These are phyloP conservation scores for Neohortaea acidophila DNA, from an alignment of 495 filamentous ascomycete species.

Conservation along the genomic window DNA sequence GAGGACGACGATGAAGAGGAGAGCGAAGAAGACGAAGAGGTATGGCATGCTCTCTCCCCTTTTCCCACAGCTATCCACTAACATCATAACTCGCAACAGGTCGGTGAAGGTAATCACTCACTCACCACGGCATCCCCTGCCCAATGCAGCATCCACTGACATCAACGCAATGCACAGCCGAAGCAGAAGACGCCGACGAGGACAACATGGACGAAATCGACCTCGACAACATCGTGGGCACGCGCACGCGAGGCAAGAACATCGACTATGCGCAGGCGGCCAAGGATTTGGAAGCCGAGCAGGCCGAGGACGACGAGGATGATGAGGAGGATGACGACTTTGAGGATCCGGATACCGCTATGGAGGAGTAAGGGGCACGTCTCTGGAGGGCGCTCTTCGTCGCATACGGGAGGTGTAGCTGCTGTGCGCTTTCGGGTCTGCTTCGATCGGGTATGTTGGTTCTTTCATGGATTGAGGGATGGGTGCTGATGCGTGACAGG, in stretches of 20 bases:
- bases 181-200: conserved; percentile 48
- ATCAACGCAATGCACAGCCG: conserved; percentile 9
- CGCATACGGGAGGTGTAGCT: no score
- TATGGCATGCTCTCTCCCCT: background rate
- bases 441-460: no score
- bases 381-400: no score
- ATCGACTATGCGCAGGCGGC: conserved; percentile 31
- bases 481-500: no score
- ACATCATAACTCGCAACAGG: no score
- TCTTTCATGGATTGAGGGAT: no score
- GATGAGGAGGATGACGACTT: conserved; percentile 27
- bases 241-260: conserved; percentile 56
- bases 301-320: conserved; percentile 27
- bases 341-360: conserved; percentile 22
- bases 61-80: background rate
- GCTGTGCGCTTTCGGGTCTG: no score
- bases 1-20: conserved; percentile 23
- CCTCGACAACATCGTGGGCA: conserved; percentile 72
- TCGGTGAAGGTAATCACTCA: no score
- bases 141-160: no score
- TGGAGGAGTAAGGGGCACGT: no score
- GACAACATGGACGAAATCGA: conserved; percentile 88
- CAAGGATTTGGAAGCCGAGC: conserved; percentile 22
- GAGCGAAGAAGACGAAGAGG: conserved; percentile 12
- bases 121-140: no score